Evolutionary conservation across 2,329 filamentous ascomycete genomes (phyloP), one percentile per base, ranked within the genome.

Genomic region (Aspergillus amoenus): DNA sequence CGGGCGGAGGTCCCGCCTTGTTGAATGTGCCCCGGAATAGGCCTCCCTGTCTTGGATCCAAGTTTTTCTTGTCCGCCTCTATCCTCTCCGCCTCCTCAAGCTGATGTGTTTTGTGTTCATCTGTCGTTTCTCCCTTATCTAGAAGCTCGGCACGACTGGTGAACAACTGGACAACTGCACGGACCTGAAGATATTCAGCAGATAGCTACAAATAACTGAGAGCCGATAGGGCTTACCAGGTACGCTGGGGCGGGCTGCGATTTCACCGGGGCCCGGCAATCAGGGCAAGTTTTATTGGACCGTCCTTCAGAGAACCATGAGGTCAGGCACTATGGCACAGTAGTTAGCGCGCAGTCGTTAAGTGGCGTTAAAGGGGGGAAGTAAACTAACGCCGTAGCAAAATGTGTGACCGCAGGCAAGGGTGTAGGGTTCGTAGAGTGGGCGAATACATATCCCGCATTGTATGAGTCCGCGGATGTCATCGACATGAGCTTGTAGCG

Each of bases 321-420:
- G 63, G 79, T 79, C 43, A 84, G 75, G 64, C 84, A 85, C 82
- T 85, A 69, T 27, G 11, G 69, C 68, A 66, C 73, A 68, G 5
- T 13, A 21, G 41, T 63, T 47, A 64, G 58, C 37, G 17, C 48
- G n/a, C 7, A 37, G n/a, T 22, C 18, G 3, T 5, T 15, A 8
- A 0, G 22, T 4, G 17, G 5, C 5, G 9, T 21, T 21, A 17
- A 30, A 30, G 13, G 48, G 43, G 15, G 18, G 9, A 9, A 30
- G 6, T 48, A 13, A 8, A 73, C 81, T 70, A 62, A 85, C 83
- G 44, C 82, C 84, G 68, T 90, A 90, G 74, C 87, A 90, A 72
- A 88, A 89, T 6, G 87, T 89, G 70, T 90, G 87, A 3, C 87
- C 87, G 65, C 87, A 90, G 6, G 79, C 79, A 52, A 89, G 79